phyloP scores from a whole-genome alignment of 208 protist species.

The Trypanosoma conorhini region DNA sequence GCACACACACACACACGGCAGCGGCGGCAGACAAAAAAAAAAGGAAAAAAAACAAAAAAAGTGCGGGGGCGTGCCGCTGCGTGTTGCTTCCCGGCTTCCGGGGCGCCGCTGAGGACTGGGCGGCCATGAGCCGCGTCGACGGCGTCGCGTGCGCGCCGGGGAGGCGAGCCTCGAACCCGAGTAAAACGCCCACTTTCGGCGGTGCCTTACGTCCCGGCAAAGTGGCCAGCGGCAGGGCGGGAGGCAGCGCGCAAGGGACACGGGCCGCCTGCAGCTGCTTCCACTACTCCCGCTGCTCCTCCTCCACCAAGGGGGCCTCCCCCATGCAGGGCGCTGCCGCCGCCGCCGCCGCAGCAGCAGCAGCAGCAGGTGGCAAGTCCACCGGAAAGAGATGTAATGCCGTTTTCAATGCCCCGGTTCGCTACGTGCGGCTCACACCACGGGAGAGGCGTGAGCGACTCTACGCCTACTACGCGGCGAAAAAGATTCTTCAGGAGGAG shows the following conservation, averaged over 20 bases:
- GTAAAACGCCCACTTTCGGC: not conserved
- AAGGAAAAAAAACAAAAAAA: too few relatives aligned
- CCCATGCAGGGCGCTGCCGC: not conserved
- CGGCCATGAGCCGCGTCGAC: not conserved
- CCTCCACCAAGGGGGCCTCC: too few relatives aligned
- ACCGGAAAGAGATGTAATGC: not conserved
- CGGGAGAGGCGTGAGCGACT: constrained; percentile 17
- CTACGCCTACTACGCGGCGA: constrained; percentile 26
- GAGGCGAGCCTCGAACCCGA: not conserved
- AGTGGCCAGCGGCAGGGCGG: too few relatives aligned
- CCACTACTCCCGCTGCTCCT: too few relatives aligned
- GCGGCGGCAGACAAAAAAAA: too few relatives aligned
- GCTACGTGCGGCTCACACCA: constrained; percentile 19
- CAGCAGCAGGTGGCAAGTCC: not conserved
- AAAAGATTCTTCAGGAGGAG: constrained; percentile 3
- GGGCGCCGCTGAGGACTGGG: not conserved
- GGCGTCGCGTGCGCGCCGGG: not conserved
- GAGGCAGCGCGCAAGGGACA: too few relatives aligned
- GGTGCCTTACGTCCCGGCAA: not conserved
- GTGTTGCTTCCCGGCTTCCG: not conserved
- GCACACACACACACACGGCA: too few relatives aligned
- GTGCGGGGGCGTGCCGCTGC: too few relatives aligned
- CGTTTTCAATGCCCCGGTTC: not conserved
- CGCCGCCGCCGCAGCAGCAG: not conserved
- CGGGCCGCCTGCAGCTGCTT: too few relatives aligned